Evolutionary conservation across 805 yeast genomes (phyloP).

Genomic region (Candida quercuum): DNA sequence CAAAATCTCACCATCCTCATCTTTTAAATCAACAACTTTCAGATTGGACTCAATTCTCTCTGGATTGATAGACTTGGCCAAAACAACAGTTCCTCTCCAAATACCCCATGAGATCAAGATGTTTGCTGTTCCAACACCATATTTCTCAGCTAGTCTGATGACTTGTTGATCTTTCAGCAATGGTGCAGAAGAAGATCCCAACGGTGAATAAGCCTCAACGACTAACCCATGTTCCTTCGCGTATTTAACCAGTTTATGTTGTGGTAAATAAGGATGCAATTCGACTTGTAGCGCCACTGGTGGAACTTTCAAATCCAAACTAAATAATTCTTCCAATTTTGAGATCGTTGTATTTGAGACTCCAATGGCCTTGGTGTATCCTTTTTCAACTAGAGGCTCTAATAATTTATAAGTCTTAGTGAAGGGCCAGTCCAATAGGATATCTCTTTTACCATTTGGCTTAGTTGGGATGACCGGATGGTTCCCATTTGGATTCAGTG

Average conservation of each 20-base stretch:
- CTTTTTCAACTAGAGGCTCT: slow-evolving; percentile 52
- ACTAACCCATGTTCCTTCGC: slow-evolving; percentile 45
- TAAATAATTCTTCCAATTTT: slow-evolving; percentile 45
- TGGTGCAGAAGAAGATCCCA: slow-evolving; percentile 57
- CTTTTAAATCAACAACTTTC: slow-evolving; percentile 24
- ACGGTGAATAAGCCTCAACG: slow-evolving; percentile 74
- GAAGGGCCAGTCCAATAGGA: slow-evolving; percentile 35
- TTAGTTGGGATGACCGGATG: slow-evolving; percentile 29
- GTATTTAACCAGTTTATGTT: slow-evolving; percentile 47
- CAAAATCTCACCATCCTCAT: slow-evolving; percentile 28
- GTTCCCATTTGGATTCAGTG: slow-evolving; percentile 35
- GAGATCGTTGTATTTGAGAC: slow-evolving; percentile 67
- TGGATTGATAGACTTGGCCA: slow-evolving; percentile 42
- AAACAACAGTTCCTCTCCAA: slow-evolving; percentile 47
- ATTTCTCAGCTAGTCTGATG: slow-evolving; percentile 36
- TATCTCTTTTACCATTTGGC: slow-evolving; percentile 35
- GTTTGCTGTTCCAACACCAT: slow-evolving; percentile 38
- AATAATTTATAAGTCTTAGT: slow-evolving; percentile 57
- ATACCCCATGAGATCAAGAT: slow-evolving; percentile 53
- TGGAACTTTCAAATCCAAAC: slow-evolving; percentile 41
- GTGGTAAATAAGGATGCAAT: slow-evolving; percentile 69
- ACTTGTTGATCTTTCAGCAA: slow-evolving; percentile 8
- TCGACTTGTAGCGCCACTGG: slow-evolving; percentile 79
- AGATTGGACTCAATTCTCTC: slow-evolving; percentile 33
- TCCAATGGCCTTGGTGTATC: slow-evolving; percentile 62